A percentile compares a stretch with the other conserved stretches of the same genome.
Conservation (phyloP, 2,329 filamentous ascomycete genomes). For the Diplodia sapinea region DNA sequence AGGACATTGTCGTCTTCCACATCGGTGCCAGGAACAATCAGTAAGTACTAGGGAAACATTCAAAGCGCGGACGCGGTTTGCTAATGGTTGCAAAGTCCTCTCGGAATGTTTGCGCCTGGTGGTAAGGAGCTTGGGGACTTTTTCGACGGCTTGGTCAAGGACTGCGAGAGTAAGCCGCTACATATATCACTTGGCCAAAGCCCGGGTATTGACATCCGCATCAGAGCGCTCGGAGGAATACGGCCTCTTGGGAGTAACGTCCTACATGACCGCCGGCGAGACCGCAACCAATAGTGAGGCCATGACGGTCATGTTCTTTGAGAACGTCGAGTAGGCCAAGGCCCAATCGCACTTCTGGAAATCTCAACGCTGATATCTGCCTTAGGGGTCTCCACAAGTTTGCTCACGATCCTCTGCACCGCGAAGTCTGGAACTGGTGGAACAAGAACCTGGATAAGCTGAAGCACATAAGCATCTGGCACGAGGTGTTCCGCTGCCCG, state of each 20-base stretch:
- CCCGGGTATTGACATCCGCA: not conserved
- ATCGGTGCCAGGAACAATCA: conserved; percentile 48
- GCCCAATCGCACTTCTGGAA: not conserved
- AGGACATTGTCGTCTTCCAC: conserved; percentile 47
- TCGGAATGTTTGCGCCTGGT: conserved; percentile 57
- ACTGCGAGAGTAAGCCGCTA: conserved; percentile 36
- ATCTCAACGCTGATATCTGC: not conserved
- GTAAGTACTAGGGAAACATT: conserved; percentile 31
- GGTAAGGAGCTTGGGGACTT: conserved; percentile 47
- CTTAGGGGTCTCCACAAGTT: conserved; percentile 56
- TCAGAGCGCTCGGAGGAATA: conserved; percentile 22
- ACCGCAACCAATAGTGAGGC: conserved; percentile 50
- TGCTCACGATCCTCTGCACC: conserved; percentile 58
- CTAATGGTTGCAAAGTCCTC: conserved; percentile 43
- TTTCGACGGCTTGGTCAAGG: conserved; percentile 50
- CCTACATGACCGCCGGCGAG: conserved; percentile 49
- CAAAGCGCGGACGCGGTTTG: not conserved
- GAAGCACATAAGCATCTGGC: conserved; percentile 58
- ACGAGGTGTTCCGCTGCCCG: conserved; percentile 60
- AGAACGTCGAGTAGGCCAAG: conserved; percentile 45
- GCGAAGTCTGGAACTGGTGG: conserved; percentile 59
- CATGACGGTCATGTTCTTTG: conserved; percentile 59
- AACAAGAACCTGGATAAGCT: conserved; percentile 43
- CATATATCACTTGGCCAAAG: too few species aligned
- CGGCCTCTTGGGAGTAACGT: conserved; percentile 36